Base-by-base conservation (phyloP, 371 early-diverging fungal genomes). In the Lichtheimia ramosa region DNA sequence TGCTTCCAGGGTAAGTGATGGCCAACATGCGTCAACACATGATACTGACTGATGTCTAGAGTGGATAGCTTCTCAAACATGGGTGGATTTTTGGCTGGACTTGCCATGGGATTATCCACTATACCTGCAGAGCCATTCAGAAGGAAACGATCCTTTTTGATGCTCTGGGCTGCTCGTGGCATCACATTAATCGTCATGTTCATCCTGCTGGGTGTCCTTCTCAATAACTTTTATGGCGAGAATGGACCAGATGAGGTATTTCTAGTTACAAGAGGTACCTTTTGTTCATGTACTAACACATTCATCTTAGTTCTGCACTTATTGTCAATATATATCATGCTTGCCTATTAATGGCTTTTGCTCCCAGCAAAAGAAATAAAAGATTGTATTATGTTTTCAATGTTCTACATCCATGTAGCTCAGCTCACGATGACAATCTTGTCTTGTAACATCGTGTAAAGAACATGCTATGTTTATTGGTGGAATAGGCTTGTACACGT, bases 1-100 rank as follows among this genome's bases (percentile, higher is more conserved):
- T 87, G 48, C 68, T 92, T 21, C 92, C 93, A 1, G 80, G 73
- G 71, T 67, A 90, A 59, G 89, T 89, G 65, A 89, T 34, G 7
- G 21, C 3, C 14, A 74, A 20, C 42, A 72, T 3, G 8, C 50
- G 10, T 41, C 27, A 21, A 10, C 20, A 34, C 1, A 8, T 34
- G 15, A 34, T 3, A 16, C 71, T 81, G 73, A 23, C 39, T 74
- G 3, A 16, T 50, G n/a, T 46, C 41, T 43, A 56, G 64, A 62
- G 83, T 85, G 59, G 83, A 82, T 55, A 83, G 58, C 24, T 67
- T 59, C 24, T 51, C 92, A 14, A 92, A 94, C 70, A 74, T 91
- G 56, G 92, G 90, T 49, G 83, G 85, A 4, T 78, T 83, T 43
- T 24, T 82, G n/a, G 56, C 75, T 46, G 77, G 85, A 14, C 51